Conservation (phyloP, 768 basidiomycete genomes). For the Suillus variegatus region DNA sequence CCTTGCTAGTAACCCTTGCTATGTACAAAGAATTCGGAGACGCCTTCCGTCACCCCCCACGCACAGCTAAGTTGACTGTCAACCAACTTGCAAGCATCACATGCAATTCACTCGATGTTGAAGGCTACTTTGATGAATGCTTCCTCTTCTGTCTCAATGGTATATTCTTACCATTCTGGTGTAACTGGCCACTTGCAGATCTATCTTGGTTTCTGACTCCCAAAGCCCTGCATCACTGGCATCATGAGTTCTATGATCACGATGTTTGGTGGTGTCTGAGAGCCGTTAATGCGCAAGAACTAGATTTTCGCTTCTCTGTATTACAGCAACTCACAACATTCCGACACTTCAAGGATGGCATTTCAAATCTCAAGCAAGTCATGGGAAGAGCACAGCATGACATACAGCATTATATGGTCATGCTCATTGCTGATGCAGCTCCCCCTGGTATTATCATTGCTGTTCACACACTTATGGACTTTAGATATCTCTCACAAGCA, state of each 20-base stretch:
- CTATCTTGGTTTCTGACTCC: constrained; percentile 36
- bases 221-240: constrained; percentile 41
- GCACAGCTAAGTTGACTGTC: constrained; percentile 23
- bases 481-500: no score
- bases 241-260: constrained; percentile 19
- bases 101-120: neutral
- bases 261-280: no score
- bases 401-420: no score
- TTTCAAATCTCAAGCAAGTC: no score
- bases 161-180: constrained; percentile 35
- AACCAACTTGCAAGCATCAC: constrained; percentile 7
- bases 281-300: no score
- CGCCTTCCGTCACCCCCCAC: constrained; percentile 25
- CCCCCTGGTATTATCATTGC: no score
- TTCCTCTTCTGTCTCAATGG: constrained; percentile 11
- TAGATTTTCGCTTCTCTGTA: no score
- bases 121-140: constrained; percentile 3
- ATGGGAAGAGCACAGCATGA: no score
- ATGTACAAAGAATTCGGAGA: constrained; percentile 33
- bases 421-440: no score
- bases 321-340: no score
- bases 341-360: no score
- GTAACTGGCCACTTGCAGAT: constrained; percentile 34
- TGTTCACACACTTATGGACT: no score
- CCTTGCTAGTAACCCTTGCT: constrained; percentile 11